A percentile compares a stretch with the other conserved stretches of the same genome.
phyloP scores from a whole-genome alignment of 1,284 basidiomycete species.

The Cryptococcus wingfieldii region DNA sequence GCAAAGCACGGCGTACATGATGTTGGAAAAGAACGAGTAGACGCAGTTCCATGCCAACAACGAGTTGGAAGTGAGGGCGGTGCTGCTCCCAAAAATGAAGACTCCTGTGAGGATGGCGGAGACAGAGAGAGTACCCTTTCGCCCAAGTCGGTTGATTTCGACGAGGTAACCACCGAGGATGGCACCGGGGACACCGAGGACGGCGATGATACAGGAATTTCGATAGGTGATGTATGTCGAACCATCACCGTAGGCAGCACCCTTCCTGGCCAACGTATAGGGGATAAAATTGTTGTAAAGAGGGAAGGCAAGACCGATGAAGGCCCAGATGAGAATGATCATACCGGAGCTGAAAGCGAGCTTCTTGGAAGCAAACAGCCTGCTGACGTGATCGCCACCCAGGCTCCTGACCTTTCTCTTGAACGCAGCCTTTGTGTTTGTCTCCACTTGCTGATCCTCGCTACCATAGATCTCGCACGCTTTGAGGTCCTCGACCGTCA shows the following conservation, averaged over 20 bases:
- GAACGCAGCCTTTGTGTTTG: slow-evolving; percentile 19
- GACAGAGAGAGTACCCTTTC: slow-evolving; percentile 55
- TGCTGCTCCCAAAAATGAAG: slow-evolving; percentile 62
- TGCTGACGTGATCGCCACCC: slow-evolving; percentile 53
- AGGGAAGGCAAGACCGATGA: slow-evolving; percentile 62
- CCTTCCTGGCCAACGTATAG: slow-evolving; percentile 52
- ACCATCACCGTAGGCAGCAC: slow-evolving; percentile 33
- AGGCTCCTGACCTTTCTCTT: slow-evolving; percentile 47
- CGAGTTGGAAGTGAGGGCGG: slow-evolving; percentile 53
- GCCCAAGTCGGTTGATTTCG: slow-evolving; percentile 54
- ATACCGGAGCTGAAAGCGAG: slow-evolving; percentile 56
- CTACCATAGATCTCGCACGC: slow-evolving; percentile 30
- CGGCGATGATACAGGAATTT: slow-evolving; percentile 52
- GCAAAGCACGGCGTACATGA: slow-evolving; percentile 41
- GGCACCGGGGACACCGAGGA: slow-evolving; percentile 58
- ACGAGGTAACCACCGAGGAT: slow-evolving; percentile 58
- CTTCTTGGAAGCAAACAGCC: slow-evolving; percentile 55
- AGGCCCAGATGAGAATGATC: slow-evolving; percentile 58
- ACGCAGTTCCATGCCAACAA: slow-evolving; percentile 60
- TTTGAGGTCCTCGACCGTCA: slow-evolving; percentile 54
- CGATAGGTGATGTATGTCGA: slow-evolving; percentile 53
- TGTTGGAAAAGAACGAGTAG: slow-evolving; percentile 51
- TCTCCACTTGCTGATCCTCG: slow-evolving; percentile 10
- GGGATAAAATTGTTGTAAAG: slow-evolving; percentile 56
- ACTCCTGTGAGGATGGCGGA: slow-evolving; percentile 56